Base-by-base conservation (phyloP, 805 yeast species). In the Wickerhamomyces bisporus region DNA sequence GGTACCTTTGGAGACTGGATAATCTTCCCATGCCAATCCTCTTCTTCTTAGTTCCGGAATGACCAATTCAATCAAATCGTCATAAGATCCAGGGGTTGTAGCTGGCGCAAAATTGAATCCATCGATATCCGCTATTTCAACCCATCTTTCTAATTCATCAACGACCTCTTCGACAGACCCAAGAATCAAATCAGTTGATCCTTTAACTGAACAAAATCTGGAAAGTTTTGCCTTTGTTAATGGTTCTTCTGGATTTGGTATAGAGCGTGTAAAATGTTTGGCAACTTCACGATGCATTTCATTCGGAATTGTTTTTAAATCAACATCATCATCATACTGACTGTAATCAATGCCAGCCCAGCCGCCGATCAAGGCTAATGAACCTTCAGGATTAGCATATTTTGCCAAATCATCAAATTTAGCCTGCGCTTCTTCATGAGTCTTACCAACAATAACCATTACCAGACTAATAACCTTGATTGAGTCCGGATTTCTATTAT, bases 321-420 rank as follows among this genome's bases (percentile, higher is more conserved):
- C 70, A 35, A 64, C 64, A 19, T 65, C 70, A 37, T 60, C 58
- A 13, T 42, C 55, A 47, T 57, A 68, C 19, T 54, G 48, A 20
- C 64, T 58, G 36, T 64, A 57, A 36, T 69, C 73, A 29, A 64
- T 52, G 6, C 70, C 71, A 11, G 67, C 64, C 71, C 73, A 68
- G 3, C 74, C 75, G 20, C 71, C 62, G 45, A 70, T 59, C 34
- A 69, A 50, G 0, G 70, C 70, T 34, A 65, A 61, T 1, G 71
- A 71, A n/a, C 71, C 73, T 40, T 67, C 73, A 7, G 57, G 49
- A 42, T 65, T 68, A 3, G 64, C 64, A 37, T 58, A 54, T 9
- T 41, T 38, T 33, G 53, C 50, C 36, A 44, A 63, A 3, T 58
- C 60, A 24, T 57, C 49, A 42, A 51, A 64, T 40, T 70, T 68